A percentile compares a stretch with the other conserved stretches of the same genome.
Conservation (phyloP, 1,284 basidiomycete genomes). For the Ganoderma boninense region DNA sequence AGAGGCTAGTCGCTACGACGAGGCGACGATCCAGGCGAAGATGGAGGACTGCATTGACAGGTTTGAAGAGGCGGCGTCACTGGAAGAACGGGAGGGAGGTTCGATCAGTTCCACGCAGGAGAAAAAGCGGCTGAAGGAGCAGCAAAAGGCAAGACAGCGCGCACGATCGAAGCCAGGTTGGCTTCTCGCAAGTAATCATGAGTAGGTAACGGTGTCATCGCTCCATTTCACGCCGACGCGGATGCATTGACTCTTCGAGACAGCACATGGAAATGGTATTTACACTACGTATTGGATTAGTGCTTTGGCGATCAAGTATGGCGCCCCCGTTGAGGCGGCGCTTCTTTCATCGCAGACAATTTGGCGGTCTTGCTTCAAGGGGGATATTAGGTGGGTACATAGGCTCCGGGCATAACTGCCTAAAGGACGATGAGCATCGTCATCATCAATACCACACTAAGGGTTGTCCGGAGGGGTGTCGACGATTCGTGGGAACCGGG, state of each 20-base stretch:
- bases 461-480: too few relatives aligned
- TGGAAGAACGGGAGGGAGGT: slow-evolving; percentile 60
- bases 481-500: slow-evolving; percentile 46
- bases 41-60: slow-evolving; percentile 77
- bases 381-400: slow-evolving; percentile 16
- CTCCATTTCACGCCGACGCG: too few relatives aligned
- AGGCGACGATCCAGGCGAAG: slow-evolving; percentile 57
- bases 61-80: slow-evolving; percentile 52
- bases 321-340: neutral
- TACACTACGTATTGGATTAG: slow-evolving; percentile 3
- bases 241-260: neutral
- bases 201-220: neutral
- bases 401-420: slow-evolving; percentile 38
- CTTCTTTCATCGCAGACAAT: neutral
- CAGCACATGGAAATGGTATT: neutral
- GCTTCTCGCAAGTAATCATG: slow-evolving; percentile 22
- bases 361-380: neutral
- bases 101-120: slow-evolving; percentile 75
- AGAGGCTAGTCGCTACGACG: slow-evolving; percentile 45
- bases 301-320: neutral
- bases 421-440: slow-evolving; percentile 42
- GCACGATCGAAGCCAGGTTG: slow-evolving; percentile 41
- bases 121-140: slow-evolving; percentile 65
- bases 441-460: slow-evolving; percentile 39
- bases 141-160: slow-evolving; percentile 55